Percentiles rank a stretch among this genome's conserved stretches.
Evolutionary conservation across 768 basidiomycete genomes (phyloP).

Genomic region (Kwoniella mangroviensis): DNA sequence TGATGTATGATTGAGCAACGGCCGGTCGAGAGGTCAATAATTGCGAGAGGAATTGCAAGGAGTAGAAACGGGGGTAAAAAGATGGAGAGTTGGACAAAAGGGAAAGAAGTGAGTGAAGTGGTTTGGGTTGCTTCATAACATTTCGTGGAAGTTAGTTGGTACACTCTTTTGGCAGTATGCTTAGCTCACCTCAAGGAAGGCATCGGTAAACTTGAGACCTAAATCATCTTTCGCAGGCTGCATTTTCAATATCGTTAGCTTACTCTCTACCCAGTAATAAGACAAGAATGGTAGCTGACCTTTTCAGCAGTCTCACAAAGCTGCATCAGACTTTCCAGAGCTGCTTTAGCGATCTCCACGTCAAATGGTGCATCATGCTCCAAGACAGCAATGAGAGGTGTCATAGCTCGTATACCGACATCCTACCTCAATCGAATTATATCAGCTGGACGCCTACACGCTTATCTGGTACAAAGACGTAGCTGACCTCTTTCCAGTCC

Average conservation of each 20-base stretch:
- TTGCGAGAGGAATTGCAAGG: constrained; percentile 78
- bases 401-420: constrained; percentile 76
- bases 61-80: constrained; percentile 84
- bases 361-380: constrained; percentile 89
- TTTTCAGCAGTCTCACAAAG: constrained; percentile 75
- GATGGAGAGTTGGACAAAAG: constrained; percentile 72
- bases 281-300: constrained; percentile 28
- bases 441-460: neutral
- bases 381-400: constrained; percentile 77
- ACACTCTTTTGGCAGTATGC: too few species aligned
- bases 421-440: constrained; percentile 60
- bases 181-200: constrained; percentile 67
- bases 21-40: constrained; percentile 82
- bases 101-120: constrained; percentile 74
- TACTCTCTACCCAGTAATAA: neutral
- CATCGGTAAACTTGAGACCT: constrained; percentile 83
- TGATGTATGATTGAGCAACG: constrained; percentile 84
- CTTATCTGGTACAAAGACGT: neutral
- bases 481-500: constrained; percentile 73
- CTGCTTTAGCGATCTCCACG: constrained; percentile 87
- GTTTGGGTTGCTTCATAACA: constrained; percentile 64
- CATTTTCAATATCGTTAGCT: constrained; percentile 12
- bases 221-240: constrained; percentile 66
- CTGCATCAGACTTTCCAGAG: constrained; percentile 81
- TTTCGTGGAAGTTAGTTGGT: too few species aligned